These are phyloP conservation scores for Suillus occidentalis DNA, from an alignment of 768 basidiomycete species.

Conservation along the genomic window DNA sequence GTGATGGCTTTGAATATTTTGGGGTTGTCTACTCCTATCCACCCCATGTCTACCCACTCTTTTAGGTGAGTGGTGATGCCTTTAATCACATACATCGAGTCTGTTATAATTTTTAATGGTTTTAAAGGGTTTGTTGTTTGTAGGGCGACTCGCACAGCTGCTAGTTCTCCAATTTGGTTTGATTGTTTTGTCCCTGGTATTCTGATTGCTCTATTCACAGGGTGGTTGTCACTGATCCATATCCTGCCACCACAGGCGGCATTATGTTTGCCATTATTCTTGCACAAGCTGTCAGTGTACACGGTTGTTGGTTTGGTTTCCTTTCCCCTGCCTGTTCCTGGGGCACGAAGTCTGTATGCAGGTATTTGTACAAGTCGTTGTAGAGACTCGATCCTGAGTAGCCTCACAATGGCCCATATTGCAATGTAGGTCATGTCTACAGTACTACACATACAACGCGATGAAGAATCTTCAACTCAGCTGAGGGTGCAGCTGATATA, in stretches of 20 bases:
- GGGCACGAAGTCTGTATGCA: not conserved
- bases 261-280: conserved; percentile 16
- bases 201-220: not conserved
- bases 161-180: conserved; percentile 14
- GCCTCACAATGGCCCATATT: too few species aligned
- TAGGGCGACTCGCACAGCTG: not conserved
- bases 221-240: not conserved
- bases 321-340: too few species aligned
- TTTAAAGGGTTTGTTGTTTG: not conserved
- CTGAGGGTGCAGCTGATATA: too few species aligned
- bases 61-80: conserved; percentile 2
- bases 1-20: not conserved
- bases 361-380: not conserved
- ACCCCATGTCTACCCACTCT: not conserved
- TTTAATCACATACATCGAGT: not conserved
- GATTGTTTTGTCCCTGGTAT: conserved; percentile 8
- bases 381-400: too few species aligned
- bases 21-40: not conserved
- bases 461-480: too few species aligned
- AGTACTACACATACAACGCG: too few species aligned
- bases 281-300: conserved; percentile 29
- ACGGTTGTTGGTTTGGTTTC: not conserved
- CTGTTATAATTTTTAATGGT: conserved; percentile 5
- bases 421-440: too few species aligned
- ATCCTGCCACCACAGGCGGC: conserved; percentile 19